Conservation (phyloP, 495 filamentous ascomycete genomes). For the Aspergillus steynii region DNA sequence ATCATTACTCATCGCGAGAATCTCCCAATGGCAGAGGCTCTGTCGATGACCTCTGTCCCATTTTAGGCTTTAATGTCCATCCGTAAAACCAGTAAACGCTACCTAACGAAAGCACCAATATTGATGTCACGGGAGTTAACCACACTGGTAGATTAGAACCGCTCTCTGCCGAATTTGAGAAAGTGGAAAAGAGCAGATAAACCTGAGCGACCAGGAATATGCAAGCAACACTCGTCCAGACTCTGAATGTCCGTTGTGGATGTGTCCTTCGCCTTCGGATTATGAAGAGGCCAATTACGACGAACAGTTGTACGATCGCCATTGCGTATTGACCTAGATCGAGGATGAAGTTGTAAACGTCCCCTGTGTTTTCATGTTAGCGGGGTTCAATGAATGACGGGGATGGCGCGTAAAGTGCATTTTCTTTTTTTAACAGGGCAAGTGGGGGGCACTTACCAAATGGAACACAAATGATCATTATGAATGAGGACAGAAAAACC, state of each 20-base stretch:
- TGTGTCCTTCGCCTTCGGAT: slow-evolving; percentile 58
- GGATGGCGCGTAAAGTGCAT: background rate
- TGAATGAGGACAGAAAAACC: slow-evolving; percentile 62
- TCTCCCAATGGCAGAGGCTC: background rate
- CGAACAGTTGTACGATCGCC: slow-evolving; percentile 58
- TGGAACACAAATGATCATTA: slow-evolving; percentile 62
- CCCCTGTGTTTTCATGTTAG: slow-evolving; percentile 13
- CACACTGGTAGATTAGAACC: slow-evolving; percentile 1
- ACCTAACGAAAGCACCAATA: background rate
- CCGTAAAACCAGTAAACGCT: slow-evolving; percentile 15
- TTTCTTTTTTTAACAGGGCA: background rate
- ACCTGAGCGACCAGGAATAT: slow-evolving; percentile 39
- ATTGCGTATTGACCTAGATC: slow-evolving; percentile 67
- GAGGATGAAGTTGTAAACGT: slow-evolving; percentile 68
- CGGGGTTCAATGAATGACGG: background rate
- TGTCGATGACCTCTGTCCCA: background rate
- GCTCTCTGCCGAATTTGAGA: background rate
- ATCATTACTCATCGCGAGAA: background rate
- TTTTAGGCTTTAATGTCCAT: slow-evolving; percentile 18
- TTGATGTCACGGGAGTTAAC: background rate
- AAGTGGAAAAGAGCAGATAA: slow-evolving; percentile 27
- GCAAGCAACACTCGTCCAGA: slow-evolving; percentile 47
- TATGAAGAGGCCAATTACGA: slow-evolving; percentile 58
- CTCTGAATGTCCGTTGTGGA: slow-evolving; percentile 60
- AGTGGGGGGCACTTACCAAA: slow-evolving; percentile 31